phyloP scores from a whole-genome alignment of 306 rosid species.

The Hippophae tibetana region DNA sequence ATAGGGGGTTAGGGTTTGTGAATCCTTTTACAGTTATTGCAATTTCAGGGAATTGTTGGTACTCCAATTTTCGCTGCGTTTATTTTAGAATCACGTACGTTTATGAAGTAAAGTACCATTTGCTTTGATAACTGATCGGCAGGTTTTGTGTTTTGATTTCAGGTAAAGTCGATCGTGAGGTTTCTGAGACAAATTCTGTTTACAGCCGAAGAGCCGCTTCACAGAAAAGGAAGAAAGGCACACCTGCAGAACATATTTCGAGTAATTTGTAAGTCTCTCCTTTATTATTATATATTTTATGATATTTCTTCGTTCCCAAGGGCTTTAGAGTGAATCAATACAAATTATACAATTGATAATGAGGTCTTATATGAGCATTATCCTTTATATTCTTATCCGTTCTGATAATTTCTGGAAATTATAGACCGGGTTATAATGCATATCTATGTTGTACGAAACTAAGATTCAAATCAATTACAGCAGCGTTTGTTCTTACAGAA shows the following conservation, averaged over 20 bases:
- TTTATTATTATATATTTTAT: not conserved
- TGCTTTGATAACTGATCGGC: not conserved
- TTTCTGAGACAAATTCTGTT: conserved; percentile 31
- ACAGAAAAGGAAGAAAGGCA: conserved; percentile 28
- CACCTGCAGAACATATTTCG: conserved; percentile 19
- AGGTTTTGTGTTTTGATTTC: conserved; percentile 8
- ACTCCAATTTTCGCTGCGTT: not conserved
- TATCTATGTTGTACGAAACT: too few relatives aligned
- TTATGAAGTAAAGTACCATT: not conserved
- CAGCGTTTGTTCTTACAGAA: too few relatives aligned
- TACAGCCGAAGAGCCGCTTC: conserved; percentile 20
- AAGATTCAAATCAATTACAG: too few relatives aligned
- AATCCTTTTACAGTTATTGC: not conserved
- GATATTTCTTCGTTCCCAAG: too few relatives aligned
- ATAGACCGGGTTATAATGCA: too few relatives aligned
- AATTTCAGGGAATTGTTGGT: not conserved
- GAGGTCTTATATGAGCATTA: too few relatives aligned
- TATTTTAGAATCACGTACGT: not conserved
- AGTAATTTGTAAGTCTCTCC: conserved; percentile 21
- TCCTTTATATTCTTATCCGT: too few relatives aligned
- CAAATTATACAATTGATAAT: too few relatives aligned
- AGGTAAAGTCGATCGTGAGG: conserved; percentile 26
- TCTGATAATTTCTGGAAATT: too few relatives aligned
- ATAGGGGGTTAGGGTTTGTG: not conserved
- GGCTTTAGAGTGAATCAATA: too few relatives aligned